Conservation (phyloP, 208 protist species). For the Crithidia fasciculata region DNA sequence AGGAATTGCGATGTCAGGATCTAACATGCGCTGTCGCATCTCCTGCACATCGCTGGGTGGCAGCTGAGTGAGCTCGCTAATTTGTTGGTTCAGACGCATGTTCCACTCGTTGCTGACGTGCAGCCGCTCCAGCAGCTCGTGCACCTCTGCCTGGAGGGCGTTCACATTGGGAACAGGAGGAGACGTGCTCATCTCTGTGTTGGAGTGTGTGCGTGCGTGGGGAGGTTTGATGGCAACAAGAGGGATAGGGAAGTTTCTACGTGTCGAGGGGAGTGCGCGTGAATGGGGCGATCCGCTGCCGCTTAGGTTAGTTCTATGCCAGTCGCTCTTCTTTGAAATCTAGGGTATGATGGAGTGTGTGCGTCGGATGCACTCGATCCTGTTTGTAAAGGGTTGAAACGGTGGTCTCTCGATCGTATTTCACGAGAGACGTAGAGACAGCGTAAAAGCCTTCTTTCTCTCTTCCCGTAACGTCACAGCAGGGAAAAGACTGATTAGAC, state of each 20-base stretch:
- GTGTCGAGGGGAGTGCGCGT: neutral
- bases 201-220: neutral
- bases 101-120: constrained; percentile 85
- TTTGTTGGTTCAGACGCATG: constrained; percentile 67
- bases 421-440: no score
- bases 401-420: no score
- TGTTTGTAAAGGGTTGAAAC: no score
- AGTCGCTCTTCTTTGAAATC: no score
- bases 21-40: constrained; percentile 72
- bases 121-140: constrained; percentile 61
- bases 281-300: no score
- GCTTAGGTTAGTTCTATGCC: no score
- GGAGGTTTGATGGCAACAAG: neutral
- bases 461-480: no score
- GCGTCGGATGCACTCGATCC: no score
- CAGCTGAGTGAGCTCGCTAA: constrained; percentile 78
- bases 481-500: no score
- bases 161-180: constrained; percentile 10
- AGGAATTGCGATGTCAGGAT: constrained; percentile 84
- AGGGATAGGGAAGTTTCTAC: no score
- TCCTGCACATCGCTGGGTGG: constrained; percentile 62
- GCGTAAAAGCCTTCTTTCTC: no score
- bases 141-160: constrained; percentile 46
- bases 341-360: no score
- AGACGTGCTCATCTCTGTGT: neutral